Evolutionary conservation across 306 rosid species (phyloP).

Genomic region (Glycine latifolia): DNA sequence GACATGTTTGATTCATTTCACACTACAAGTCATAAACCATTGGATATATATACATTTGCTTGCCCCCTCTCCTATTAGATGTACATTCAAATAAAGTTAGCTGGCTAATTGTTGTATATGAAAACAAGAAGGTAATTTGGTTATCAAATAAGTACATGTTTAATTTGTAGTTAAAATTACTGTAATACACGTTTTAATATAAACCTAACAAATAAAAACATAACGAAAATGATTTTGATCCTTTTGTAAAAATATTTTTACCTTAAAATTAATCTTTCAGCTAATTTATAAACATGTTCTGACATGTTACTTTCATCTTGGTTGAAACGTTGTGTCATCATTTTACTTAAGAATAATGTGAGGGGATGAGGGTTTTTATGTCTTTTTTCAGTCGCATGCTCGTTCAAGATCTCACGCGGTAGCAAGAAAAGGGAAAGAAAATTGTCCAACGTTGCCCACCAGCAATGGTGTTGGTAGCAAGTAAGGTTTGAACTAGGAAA

Average conservation of each 20-base stretch:
- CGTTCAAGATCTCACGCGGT: constrained; percentile 45
- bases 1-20: constrained; percentile 58
- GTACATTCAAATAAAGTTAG: constrained; percentile 15
- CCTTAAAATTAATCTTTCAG: no score
- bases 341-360: not conserved
- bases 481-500: constrained; percentile 43
- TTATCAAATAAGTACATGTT: not conserved
- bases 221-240: no score
- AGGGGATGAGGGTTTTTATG: not conserved
- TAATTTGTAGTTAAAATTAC: no score
- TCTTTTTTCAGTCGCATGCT: not conserved
- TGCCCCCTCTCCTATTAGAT: constrained; percentile 40
- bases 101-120: not conserved
- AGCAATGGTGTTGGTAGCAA: constrained; percentile 37
- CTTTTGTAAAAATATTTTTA: no score
- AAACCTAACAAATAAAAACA: no score
- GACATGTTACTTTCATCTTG: constrained; percentile 2
- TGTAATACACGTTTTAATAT: no score
- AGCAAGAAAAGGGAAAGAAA: constrained; percentile 23
- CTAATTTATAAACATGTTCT: no score
- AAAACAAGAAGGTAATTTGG: constrained; percentile 1
- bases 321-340: constrained; percentile 27
- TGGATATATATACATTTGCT: not conserved
- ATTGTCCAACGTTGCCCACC: constrained; percentile 32
- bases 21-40: constrained; percentile 36